Percentiles rank a stretch among this genome's conserved stretches.
phyloP scores from a whole-genome alignment of 208 protist genomes.

The Wallacemonas sp. region DNA sequence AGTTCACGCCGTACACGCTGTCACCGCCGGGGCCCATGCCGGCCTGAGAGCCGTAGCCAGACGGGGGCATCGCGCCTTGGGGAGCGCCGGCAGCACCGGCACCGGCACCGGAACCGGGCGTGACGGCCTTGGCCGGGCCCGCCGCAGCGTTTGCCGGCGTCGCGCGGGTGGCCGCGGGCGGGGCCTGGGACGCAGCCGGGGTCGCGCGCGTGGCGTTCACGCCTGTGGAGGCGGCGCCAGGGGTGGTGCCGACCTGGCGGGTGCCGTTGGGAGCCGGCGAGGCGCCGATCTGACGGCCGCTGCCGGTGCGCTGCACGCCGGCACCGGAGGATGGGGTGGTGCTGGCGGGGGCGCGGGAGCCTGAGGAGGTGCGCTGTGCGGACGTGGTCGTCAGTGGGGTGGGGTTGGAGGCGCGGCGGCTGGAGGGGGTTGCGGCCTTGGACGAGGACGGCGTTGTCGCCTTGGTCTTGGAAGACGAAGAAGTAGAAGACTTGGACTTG shows the following conservation, averaged over 20 bases:
- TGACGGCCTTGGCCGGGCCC: neutral
- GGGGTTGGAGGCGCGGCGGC: neutral
- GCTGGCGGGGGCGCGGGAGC: neutral
- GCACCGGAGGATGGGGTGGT: slow-evolving; percentile 5
- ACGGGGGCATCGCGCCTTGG: neutral
- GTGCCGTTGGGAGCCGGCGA: too few relatives aligned
- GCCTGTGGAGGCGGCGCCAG: neutral
- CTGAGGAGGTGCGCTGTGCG: neutral
- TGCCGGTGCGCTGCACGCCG: slow-evolving; percentile 15
- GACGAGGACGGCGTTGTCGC: slow-evolving; percentile 8
- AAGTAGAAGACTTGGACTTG: slow-evolving; percentile 7
- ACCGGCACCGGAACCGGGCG: neutral
- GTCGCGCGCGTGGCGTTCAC: neutral
- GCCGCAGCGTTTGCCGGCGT: neutral
- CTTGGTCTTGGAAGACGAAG: neutral
- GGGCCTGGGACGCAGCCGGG: neutral
- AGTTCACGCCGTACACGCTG: slow-evolving; percentile 12
- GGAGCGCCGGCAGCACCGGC: neutral
- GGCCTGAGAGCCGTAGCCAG: slow-evolving; percentile 2
- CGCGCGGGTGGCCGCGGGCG: neutral
- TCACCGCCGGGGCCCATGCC: neutral
- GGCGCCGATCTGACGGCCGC: neutral
- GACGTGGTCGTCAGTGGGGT: neutral
- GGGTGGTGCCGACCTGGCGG: neutral
- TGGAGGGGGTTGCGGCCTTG: slow-evolving; percentile 4